Conservation (phyloP, 2,329 filamentous ascomycete genomes). For the Penicillium freii region DNA sequence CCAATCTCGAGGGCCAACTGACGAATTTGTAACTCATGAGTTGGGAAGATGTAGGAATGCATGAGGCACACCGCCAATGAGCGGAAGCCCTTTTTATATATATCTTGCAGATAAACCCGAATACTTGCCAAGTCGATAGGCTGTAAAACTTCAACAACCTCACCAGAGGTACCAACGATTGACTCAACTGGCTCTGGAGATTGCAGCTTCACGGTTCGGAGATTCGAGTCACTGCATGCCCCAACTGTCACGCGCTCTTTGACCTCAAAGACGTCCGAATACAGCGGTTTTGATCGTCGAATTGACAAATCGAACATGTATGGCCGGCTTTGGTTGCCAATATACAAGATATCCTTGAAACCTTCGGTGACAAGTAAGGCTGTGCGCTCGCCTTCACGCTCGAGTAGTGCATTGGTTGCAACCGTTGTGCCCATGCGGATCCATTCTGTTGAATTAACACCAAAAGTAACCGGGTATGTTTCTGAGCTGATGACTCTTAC, state of each 20-base stretch:
- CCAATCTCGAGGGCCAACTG: conserved; percentile 72
- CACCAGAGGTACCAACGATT: conserved; percentile 42
- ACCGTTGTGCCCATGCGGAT: conserved; percentile 93
- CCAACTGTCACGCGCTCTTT: conserved; percentile 48
- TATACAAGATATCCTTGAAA: conserved; percentile 77
- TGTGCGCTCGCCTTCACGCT: conserved; percentile 23
- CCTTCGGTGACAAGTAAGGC: conserved; percentile 62
- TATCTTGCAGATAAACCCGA: conserved; percentile 58
- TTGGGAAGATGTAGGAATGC: conserved; percentile 83
- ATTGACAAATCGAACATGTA: conserved; percentile 85
- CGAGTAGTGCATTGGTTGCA: conserved; percentile 73
- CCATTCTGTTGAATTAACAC: conserved; percentile 7
- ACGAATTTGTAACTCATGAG: conserved; percentile 74
- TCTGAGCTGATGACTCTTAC: not conserved
- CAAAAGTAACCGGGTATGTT: not conserved
- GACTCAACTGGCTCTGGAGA: not conserved
- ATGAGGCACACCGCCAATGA: conserved; percentile 83
- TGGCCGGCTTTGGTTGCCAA: conserved; percentile 81
- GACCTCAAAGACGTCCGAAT: conserved; percentile 26
- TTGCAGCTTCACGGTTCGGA: conserved; percentile 12
- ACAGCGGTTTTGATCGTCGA: conserved; percentile 63
- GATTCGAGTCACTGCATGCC: conserved; percentile 20
- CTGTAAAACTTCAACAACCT: conserved; percentile 77
- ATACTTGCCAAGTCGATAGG: conserved; percentile 59
- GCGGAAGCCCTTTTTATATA: conserved; percentile 66